Evolutionary conservation across 306 rosid genomes (phyloP).

Genomic region (Vachellia collinsii): DNA sequence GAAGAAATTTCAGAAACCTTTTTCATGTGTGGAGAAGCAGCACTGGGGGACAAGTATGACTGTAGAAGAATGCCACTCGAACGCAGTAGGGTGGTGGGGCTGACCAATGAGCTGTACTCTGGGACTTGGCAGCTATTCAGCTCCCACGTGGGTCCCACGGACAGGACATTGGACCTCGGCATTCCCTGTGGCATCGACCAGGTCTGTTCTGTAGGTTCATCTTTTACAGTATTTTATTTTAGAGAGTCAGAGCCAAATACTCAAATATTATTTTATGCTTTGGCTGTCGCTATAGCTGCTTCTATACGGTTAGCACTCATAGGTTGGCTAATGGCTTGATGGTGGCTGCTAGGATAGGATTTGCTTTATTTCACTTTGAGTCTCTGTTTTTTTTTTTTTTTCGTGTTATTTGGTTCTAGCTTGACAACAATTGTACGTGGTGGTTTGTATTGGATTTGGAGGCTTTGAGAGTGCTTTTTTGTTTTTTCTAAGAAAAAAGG

Average conservation of each 20-base stretch:
- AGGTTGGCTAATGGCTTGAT: too few species aligned
- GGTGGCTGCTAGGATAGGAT: too few species aligned
- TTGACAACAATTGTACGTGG: too few species aligned
- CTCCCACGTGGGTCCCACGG: not conserved
- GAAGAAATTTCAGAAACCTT: not conserved
- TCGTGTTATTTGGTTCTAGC: too few species aligned
- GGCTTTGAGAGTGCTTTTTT: too few species aligned
- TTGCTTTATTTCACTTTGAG: too few species aligned
- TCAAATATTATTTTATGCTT: not conserved
- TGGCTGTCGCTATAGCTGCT: too few species aligned
- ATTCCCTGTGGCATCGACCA: not conserved
- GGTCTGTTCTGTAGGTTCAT: too few species aligned
- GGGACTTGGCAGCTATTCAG: not conserved
- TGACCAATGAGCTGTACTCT: not conserved
- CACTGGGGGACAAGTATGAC: not conserved
- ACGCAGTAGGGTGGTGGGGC: not conserved
- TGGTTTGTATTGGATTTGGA: too few species aligned
- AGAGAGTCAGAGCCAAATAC: not conserved
- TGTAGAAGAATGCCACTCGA: not conserved
- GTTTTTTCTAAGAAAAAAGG: too few species aligned
- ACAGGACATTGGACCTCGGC: not conserved
- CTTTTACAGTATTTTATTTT: not conserved
- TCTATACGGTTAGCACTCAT: too few species aligned
- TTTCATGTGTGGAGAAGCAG: not conserved
- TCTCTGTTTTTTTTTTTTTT: too few species aligned